phyloP scores from a whole-genome alignment of 257 asterid genomes.

The Scutellaria galericulata region DNA sequence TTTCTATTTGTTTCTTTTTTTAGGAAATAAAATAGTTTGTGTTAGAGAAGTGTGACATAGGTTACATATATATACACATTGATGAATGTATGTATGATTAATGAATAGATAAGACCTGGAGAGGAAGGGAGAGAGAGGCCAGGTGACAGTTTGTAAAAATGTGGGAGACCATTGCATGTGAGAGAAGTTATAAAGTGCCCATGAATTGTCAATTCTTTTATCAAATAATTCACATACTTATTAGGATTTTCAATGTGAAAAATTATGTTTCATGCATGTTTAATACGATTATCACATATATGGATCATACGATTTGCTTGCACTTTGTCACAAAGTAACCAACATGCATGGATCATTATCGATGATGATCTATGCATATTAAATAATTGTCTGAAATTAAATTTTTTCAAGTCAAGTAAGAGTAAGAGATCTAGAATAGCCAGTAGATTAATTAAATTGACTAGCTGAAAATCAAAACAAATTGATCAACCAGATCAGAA shows the following conservation, averaged over 20 bases:
- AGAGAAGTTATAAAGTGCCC: conserved; percentile 35
- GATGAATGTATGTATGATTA: background rate
- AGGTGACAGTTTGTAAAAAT: background rate
- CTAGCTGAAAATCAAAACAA: no score
- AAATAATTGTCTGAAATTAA: no score
- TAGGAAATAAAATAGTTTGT: background rate
- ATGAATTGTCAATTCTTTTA: conserved; percentile 46
- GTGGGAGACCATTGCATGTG: conserved; percentile 67
- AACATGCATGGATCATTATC: no score
- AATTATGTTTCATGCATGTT: background rate
- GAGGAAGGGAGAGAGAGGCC: no score
- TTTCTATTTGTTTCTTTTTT: background rate
- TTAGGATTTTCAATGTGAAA: background rate
- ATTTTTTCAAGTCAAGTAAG: no score
- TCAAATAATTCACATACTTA: background rate
- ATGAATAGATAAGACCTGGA: no score
- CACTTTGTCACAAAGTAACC: no score
- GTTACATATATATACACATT: background rate
- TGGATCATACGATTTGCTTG: background rate
- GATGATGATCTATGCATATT: no score
- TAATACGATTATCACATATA: background rate
- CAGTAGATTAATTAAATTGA: no score
- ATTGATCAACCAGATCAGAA: no score
- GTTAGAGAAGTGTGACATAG: background rate
- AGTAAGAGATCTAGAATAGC: no score